Evolutionary conservation across 306 rosid species (phyloP).

Genomic region (Rosa persica): DNA sequence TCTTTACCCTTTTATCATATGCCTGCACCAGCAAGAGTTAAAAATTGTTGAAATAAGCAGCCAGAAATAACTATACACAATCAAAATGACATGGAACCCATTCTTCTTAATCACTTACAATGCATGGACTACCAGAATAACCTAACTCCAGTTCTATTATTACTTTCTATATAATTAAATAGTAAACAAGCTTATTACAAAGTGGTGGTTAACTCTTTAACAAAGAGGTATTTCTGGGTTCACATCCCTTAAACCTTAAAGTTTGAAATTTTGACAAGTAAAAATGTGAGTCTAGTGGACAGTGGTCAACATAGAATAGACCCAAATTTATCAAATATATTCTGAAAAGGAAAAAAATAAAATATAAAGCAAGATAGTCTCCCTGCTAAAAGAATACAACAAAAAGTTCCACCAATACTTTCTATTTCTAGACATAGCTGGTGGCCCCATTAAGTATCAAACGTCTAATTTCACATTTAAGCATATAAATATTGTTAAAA

Average conservation of each 20-base stretch:
- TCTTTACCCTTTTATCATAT: slow-evolving; percentile 86
- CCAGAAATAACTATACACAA: not conserved
- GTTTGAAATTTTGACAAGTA: not conserved
- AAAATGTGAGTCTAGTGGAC: not conserved
- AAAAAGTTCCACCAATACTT: not conserved
- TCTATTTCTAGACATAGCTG: not conserved
- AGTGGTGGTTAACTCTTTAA: too few relatives aligned
- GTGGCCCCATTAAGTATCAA: not conserved
- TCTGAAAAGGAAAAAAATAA: not conserved
- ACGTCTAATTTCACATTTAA: not conserved
- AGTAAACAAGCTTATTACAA: too few relatives aligned
- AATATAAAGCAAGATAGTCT: too few relatives aligned
- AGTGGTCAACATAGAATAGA: not conserved
- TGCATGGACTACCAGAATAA: not conserved
- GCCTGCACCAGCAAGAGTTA: slow-evolving; percentile 59
- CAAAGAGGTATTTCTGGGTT: not conserved
- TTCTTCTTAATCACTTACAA: slow-evolving; percentile 5
- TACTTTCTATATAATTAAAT: too few relatives aligned
- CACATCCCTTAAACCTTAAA: not conserved
- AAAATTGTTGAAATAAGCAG: not conserved
- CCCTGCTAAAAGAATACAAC: not conserved
- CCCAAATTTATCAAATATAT: not conserved
- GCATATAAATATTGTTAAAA: not conserved
- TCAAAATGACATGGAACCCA: not conserved
- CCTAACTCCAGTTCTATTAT: too few relatives aligned